Evolutionary conservation across 192 early-diverging fungal genomes (phyloP).

Genomic region (Dispira simplex): DNA sequence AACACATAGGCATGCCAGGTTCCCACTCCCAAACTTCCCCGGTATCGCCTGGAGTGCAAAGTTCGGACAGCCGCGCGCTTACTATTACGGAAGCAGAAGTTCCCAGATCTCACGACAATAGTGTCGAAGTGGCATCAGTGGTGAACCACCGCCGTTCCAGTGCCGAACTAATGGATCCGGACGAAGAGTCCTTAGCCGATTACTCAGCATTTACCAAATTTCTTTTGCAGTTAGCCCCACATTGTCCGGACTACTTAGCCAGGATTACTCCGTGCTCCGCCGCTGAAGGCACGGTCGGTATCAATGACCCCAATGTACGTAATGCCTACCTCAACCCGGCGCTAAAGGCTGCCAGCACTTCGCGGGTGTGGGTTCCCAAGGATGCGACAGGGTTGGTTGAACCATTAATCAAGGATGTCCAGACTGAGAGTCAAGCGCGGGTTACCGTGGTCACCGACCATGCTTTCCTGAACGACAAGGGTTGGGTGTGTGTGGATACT

Average conservation of each 20-base stretch:
- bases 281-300: not conserved
- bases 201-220: not conserved
- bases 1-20: not conserved
- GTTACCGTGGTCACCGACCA: constrained; percentile 9
- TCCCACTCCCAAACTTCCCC: not conserved
- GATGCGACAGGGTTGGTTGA: not conserved
- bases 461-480: not conserved
- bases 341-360: not conserved
- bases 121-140: not conserved
- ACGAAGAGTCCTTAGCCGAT: not conserved
- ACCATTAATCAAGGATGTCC: not conserved
- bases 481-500: not conserved
- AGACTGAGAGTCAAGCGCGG: constrained; percentile 12
- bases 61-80: not conserved
- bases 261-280: not conserved
- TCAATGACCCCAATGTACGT: constrained; percentile 13
- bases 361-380: constrained; percentile 2
- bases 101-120: not conserved
- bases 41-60: not conserved
- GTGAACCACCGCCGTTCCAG: not conserved
- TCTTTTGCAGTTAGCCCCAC: not conserved
- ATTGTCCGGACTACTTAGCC: not conserved
- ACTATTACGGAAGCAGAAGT: not conserved
- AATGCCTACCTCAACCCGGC: constrained; percentile 8
- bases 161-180: not conserved